phyloP scores from a whole-genome alignment of 768 basidiomycete species.

The Rubroboletus satanas region DNA sequence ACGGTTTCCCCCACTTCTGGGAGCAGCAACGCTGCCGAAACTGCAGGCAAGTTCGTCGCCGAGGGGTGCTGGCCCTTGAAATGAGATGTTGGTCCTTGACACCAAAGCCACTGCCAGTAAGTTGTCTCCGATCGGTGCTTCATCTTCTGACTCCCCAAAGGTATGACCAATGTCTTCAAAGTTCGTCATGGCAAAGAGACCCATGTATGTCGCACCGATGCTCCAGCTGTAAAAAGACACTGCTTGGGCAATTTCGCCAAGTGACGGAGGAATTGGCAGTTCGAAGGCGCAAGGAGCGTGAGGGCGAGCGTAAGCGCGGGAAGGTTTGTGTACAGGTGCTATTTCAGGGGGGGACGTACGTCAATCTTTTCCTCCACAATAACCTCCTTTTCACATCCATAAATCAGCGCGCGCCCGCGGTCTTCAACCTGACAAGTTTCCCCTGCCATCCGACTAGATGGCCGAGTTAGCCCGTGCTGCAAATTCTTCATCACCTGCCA shows the following conservation, averaged over 20 bases:
- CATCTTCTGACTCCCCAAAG: conserved; percentile 30
- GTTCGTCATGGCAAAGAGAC: conserved; percentile 91
- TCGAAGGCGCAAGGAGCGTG: conserved; percentile 88
- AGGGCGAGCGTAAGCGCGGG: conserved; percentile 87
- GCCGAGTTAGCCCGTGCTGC: conserved; percentile 58
- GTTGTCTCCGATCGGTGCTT: conserved; percentile 20
- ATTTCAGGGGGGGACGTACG: conserved; percentile 44
- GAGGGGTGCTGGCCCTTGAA: conserved; percentile 91
- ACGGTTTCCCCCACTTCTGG: conserved; percentile 49
- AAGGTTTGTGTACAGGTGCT: conserved; percentile 59
- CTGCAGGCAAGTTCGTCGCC: conserved; percentile 75
- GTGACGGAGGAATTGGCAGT: conserved; percentile 88
- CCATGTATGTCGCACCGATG: conserved; percentile 88
- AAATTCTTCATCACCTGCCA: conserved; percentile 31
- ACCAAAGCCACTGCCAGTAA: conserved; percentile 91
- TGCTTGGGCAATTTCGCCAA: conserved; percentile 83
- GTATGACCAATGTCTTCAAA: conserved; percentile 96
- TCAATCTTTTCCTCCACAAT: background rate
- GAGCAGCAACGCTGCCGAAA: conserved; percentile 55
- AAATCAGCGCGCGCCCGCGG: conserved; percentile 32
- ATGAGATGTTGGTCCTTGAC: conserved; percentile 92
- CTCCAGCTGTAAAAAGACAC: conserved; percentile 72
- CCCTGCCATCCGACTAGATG: conserved; percentile 75
- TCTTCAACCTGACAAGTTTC: conserved; percentile 39
- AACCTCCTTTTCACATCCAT: background rate